These are phyloP conservation scores for Grigorovia yakushimaensis DNA, from an alignment of 805 yeast species.

Conservation along the genomic window DNA sequence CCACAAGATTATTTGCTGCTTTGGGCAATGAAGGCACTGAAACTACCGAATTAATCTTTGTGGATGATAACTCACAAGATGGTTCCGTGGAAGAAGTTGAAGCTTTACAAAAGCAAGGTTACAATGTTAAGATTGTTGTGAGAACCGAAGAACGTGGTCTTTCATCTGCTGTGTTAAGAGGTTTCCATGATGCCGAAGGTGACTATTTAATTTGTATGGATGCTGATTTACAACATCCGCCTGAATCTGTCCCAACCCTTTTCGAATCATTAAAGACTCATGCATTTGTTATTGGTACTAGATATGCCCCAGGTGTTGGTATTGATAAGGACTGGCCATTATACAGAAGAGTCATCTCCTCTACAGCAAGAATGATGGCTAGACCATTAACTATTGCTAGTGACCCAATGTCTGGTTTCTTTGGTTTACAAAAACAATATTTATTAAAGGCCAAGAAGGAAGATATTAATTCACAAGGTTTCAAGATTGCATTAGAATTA, in stretches of 20 bases:
- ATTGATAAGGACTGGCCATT: slow-evolving; percentile 46
- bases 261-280: slow-evolving; percentile 32
- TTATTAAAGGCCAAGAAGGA: slow-evolving; percentile 27
- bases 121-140: slow-evolving; percentile 39
- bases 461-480: slow-evolving; percentile 36
- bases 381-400: slow-evolving; percentile 42
- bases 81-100: slow-evolving; percentile 46
- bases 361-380: slow-evolving; percentile 41
- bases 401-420: slow-evolving; percentile 46
- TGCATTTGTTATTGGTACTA: slow-evolving; percentile 41
- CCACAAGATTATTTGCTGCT: slow-evolving; percentile 40
- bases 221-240: slow-evolving; percentile 46
- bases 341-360: slow-evolving; percentile 39
- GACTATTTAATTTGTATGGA: slow-evolving; percentile 42
- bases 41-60: slow-evolving; percentile 39
- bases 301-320: slow-evolving; percentile 47
- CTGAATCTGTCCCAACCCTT: slow-evolving; percentile 40
- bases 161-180: slow-evolving; percentile 41
- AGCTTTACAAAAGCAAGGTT: slow-evolving; percentile 35
- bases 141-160: slow-evolving; percentile 43
- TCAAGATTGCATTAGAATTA: slow-evolving; percentile 41
- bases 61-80: slow-evolving; percentile 42
- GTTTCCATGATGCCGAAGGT: slow-evolving; percentile 39
- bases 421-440: slow-evolving; percentile 40
- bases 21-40: slow-evolving; percentile 35